Percentiles rank a stretch among this genome's conserved stretches.
Evolutionary conservation across 2,329 filamentous ascomycete genomes (phyloP).

Genomic region (Pochonia chlamydosporia): DNA sequence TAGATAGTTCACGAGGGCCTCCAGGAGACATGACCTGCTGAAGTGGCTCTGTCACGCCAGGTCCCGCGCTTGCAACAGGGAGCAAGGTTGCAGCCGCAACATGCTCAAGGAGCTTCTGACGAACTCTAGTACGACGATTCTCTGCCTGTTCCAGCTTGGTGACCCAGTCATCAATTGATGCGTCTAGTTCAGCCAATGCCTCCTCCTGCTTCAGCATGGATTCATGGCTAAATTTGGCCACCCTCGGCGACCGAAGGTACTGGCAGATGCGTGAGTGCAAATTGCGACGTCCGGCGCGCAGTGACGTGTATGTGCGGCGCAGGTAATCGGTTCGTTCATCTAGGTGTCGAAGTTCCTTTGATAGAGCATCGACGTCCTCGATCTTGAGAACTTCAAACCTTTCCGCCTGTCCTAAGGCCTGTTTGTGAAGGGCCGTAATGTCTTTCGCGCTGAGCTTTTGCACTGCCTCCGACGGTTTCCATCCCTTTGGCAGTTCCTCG

Average conservation of each 20-base stretch:
- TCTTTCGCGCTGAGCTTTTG: conserved; percentile 43
- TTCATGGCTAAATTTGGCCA: conserved; percentile 67
- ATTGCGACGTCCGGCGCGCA: conserved; percentile 70
- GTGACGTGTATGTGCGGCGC: conserved; percentile 67
- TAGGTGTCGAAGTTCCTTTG: conserved; percentile 68
- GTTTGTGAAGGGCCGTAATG: conserved; percentile 46
- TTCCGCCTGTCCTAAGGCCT: conserved; percentile 56
- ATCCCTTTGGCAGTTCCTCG: conserved; percentile 55
- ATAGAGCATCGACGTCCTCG: conserved; percentile 59
- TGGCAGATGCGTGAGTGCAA: conserved; percentile 72
- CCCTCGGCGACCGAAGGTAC: conserved; percentile 65
- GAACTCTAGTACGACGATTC: conserved; percentile 66
- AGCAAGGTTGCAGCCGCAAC: conserved; percentile 65
- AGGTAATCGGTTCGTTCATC: conserved; percentile 76
- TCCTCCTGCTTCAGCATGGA: conserved; percentile 76
- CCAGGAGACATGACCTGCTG: conserved; percentile 33
- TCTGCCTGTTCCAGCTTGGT: conserved; percentile 75
- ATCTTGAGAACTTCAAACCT: conserved; percentile 59
- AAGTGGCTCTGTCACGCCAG: conserved; percentile 30
- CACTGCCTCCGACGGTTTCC: conserved; percentile 46
- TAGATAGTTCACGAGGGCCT: conserved; percentile 38
- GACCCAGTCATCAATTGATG: conserved; percentile 76
- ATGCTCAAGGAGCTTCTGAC: conserved; percentile 77
- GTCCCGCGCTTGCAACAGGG: conserved; percentile 13
- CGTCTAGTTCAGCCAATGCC: conserved; percentile 68